phyloP scores from a whole-genome alignment of 2,329 filamentous ascomycete species.

The Sporothrix humicola region DNA sequence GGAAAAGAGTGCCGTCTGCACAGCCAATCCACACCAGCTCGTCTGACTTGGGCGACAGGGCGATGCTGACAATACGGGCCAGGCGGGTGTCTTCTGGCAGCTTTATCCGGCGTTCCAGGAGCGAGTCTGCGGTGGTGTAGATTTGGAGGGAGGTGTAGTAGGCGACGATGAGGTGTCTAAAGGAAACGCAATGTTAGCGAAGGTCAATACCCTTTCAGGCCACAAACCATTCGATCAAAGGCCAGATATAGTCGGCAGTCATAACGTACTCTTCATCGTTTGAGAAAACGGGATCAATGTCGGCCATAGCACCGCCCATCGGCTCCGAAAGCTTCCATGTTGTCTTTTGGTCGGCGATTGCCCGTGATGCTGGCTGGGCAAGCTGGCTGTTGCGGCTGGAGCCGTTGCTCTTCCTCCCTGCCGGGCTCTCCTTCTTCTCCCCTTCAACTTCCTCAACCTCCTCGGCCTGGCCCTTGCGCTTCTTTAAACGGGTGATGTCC shows the following conservation, averaged over 20 bases:
- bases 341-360: slow-evolving; percentile 31
- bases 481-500: slow-evolving; percentile 36
- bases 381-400: slow-evolving; percentile 13
- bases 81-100: slow-evolving; percentile 49
- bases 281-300: slow-evolving; percentile 68
- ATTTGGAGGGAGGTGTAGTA: slow-evolving; percentile 78
- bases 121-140: slow-evolving; percentile 80
- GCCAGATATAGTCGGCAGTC: neutral
- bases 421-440: neutral
- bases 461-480: slow-evolving; percentile 34
- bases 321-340: slow-evolving; percentile 67
- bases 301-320: slow-evolving; percentile 68
- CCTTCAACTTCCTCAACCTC: slow-evolving; percentile 3
- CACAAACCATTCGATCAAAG: neutral
- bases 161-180: slow-evolving; percentile 71
- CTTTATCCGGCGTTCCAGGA: slow-evolving; percentile 74
- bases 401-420: neutral
- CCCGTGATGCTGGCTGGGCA: slow-evolving; percentile 23
- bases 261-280: slow-evolving; percentile 63
- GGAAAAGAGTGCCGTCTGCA: slow-evolving; percentile 62
- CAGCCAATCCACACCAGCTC: slow-evolving; percentile 65
- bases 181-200: neutral
- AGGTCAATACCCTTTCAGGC: too few relatives aligned
- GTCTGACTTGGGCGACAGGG: slow-evolving; percentile 51
- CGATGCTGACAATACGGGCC: slow-evolving; percentile 48